Evolutionary conservation across 2,329 filamentous ascomycete genomes (phyloP), one percentile per base, ranked within the genome.

Genomic region (Furcasterigmium furcatum): DNA sequence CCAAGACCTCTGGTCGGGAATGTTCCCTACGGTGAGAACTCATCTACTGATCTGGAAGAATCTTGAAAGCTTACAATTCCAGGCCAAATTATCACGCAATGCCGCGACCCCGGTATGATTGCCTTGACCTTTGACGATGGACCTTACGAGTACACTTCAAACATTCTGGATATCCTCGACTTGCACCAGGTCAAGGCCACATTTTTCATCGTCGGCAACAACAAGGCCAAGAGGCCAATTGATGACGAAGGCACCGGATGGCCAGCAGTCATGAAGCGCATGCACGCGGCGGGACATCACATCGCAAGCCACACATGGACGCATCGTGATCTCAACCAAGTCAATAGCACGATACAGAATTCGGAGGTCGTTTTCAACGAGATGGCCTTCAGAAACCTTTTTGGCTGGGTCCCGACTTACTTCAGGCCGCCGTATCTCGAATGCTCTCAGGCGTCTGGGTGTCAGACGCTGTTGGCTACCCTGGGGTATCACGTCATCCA

Each of bases 401-500:
- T 72, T 54, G 67, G 66, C 14, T 66, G 62, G 56, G 57, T 70
- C 40, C 70, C 69, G 2, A 67, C 62, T 3, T 72, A 72, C 56
- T 67, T 75, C 60, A 64, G 71, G 3, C 61, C 72, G 3, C 72
- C 72, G 0, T 73, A 70, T 44, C 13, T 58, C 18, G 51, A 52
- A 35, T 52, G 51, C 29, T 29, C 45, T 27, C 21, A 32, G 9
- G 46, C 25, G 18, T 47, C 49, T 13, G 51, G 51, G 18, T 52
- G 51, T 29, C 49, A 46, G 21, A 38, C 13, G 12, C 45, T 52
- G 30, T 43, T 52, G 14, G 39, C 35, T n/a, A 70, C 20, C 13
- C 58, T 80, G 21, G 76, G 74, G 24, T 82, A 82, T 59, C 78
- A 82, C 55, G 60, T 80, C 51, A 66, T 76, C 48, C 76, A 76